Conservation (phyloP, 2,329 filamentous ascomycete species). For the Aspergillus sp. region DNA sequence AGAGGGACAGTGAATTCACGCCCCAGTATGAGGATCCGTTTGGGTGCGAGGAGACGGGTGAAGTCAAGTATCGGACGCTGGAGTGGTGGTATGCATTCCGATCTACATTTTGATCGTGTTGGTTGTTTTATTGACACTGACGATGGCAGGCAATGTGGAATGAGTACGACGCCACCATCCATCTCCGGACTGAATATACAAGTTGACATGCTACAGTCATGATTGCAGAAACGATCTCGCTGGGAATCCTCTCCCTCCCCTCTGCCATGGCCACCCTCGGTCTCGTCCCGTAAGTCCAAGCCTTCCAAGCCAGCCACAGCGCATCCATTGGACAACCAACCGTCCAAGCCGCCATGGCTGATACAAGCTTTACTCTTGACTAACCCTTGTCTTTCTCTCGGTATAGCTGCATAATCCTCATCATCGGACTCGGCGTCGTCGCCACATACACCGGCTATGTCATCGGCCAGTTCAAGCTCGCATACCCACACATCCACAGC, state of each 20-base stretch:
- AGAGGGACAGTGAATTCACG: constrained; percentile 16
- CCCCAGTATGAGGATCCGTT: constrained; percentile 37
- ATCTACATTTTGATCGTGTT: no score
- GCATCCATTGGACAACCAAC: not conserved
- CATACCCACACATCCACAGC: constrained; percentile 59
- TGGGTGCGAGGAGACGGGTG: constrained; percentile 39
- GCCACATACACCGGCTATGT: constrained; percentile 62
- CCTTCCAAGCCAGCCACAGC: not conserved
- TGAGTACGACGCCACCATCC: not conserved
- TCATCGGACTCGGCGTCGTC: constrained; percentile 54
- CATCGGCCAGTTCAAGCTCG: constrained; percentile 60
- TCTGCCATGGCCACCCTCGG: constrained; percentile 53
- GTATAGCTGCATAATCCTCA: constrained; percentile 52
- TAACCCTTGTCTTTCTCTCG: not conserved
- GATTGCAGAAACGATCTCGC: constrained; percentile 60
- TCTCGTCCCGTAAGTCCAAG: constrained; percentile 46
- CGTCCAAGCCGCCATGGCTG: not conserved
- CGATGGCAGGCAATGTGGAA: constrained; percentile 39
- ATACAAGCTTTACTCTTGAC: not conserved
- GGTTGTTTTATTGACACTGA: not conserved
- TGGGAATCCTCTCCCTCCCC: constrained; percentile 58
- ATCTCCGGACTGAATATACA: no score
- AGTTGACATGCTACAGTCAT: constrained; percentile 41
- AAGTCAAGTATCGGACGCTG: constrained; percentile 53
- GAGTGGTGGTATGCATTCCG: constrained; percentile 42